Percentiles rank a stretch among this genome's conserved stretches.
phyloP scores from a whole-genome alignment of 2,329 filamentous ascomycete species.

The Epichloe aotearoae region DNA sequence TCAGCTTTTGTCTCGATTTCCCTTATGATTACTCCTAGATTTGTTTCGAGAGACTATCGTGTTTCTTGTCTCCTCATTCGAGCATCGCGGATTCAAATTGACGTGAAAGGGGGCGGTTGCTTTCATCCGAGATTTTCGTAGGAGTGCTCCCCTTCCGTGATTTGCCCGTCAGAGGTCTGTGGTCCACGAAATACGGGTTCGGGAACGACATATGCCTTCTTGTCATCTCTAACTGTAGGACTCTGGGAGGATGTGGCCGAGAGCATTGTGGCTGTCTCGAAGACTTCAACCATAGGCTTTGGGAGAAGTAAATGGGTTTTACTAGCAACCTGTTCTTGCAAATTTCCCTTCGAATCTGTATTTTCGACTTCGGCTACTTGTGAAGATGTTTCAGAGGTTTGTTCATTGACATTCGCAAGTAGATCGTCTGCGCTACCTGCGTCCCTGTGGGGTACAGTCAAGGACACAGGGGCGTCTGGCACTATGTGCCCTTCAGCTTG shows the following conservation, averaged over 20 bases:
- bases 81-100: background rate
- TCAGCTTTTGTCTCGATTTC: background rate
- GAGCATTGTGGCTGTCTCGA: background rate
- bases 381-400: background rate
- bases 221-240: background rate
- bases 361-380: background rate
- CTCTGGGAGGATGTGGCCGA: background rate
- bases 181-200: background rate
- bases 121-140: background rate
- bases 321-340: background rate
- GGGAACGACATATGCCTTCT: background rate
- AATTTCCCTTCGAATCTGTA: background rate
- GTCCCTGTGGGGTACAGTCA: background rate
- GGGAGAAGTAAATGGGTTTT: background rate
- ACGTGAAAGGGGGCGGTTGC: background rate
- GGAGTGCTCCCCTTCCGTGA: background rate
- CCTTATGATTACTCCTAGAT: background rate
- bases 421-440: background rate
- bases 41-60: background rate
- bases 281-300: background rate
- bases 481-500: background rate
- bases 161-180: background rate
- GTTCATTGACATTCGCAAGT: background rate
- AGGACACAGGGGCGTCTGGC: background rate
- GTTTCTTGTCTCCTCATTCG: background rate